Base-by-base conservation (phyloP, 768 basidiomycete genomes). In the Pleurotus eryngii region DNA sequence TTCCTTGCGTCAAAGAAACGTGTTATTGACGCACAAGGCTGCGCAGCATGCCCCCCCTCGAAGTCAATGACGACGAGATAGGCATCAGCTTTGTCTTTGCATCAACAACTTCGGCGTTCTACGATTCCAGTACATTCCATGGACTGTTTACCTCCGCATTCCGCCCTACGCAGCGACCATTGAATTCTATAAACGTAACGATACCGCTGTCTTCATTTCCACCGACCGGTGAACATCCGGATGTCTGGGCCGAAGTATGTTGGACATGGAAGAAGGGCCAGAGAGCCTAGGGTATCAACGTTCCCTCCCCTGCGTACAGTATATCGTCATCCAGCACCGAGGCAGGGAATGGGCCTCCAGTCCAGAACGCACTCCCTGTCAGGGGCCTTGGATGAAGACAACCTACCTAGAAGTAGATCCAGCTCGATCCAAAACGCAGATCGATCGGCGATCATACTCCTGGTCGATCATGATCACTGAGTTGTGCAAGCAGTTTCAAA, bases 371-470 rank as follows among this genome's bases (percentile, higher is more conserved):
- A 49, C 30, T 14, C 24, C 24, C 47, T 27, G 15, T 24, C 15
- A 35, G 11, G 30, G 30, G 30, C 30, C 30, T 49, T 20, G n/a
- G 47, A 20, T 8, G 43, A 22, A n/a, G 43, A 45, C 43, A 45
- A 11, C 30, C 43, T 35, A 30, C 49, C 27, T 17, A 50, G 49
- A 50, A 50, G 49, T 50, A 50, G 35, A 50, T 54, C 22, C 38
- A 38, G 7, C 14, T 17, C 38, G 39, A 42, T 54, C 38, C 27
- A 14, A 37, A 15, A 42, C 15, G 39, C n/a, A 45, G 51, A 54
- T 54, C 51, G 37, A 54, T 54, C 51, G 51, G 35, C 51, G 51
- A 54, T 54, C 51, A 26, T 18, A 17, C 49, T 45, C 42, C n/a
- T 45, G 5, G 27, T 54, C 37, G 51, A 40, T 42, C 18, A 42